Evolutionary conservation across 2,329 filamentous ascomycete genomes (phyloP), one percentile per base, ranked within the genome.

Genomic region (Drechslerella coelobrocha): DNA sequence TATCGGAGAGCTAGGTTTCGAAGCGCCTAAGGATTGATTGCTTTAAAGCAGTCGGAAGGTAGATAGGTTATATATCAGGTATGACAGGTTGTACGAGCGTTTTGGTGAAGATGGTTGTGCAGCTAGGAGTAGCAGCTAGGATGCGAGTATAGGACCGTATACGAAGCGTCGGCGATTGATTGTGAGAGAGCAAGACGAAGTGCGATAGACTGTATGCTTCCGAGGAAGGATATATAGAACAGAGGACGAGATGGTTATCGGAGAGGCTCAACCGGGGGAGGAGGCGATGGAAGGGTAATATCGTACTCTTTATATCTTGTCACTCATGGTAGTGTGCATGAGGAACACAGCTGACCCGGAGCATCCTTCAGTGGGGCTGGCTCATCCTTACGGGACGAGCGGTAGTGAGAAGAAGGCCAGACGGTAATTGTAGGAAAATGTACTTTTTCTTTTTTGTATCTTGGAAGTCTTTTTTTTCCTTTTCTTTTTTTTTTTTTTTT

Each of bases 21-120:
- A 61, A 71, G 59, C 66, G 59, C 66, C 52, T 50, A 61, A 63
- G 66, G 66, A 71, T 71, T 71, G 66, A 63, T 71, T 71, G 66
- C 66, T 45, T 63, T 51, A 63, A 47, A 47, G 26, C n/a, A 51
- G 48, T 57, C 45, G 52, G 53, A 54, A 37, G 23, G 26, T 23
- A n/a, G 41, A 21, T 19, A 21, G 41, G 19, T 19, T 54, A n/a
- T 24, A 47, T 52, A 54, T 39, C 53, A 53, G 57, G 65, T 51
- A 54, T 39, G 37, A 41, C 48, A 71, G 26, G 66, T 71, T 41
- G 59, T 60, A 71, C 66, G 66, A 62, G 37, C 27, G n/a, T 71
- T 29, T 31, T 31, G 29, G 53, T 21, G 21, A 23, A 29, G 26
- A 47, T 9, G 31, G 66, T 63, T 39, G 66, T 63, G 57, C 65